Percentiles rank a stretch among this genome's conserved stretches.
phyloP scores from a whole-genome alignment of 495 filamentous ascomycete genomes.

The Diplogelasinospora grovesii region DNA sequence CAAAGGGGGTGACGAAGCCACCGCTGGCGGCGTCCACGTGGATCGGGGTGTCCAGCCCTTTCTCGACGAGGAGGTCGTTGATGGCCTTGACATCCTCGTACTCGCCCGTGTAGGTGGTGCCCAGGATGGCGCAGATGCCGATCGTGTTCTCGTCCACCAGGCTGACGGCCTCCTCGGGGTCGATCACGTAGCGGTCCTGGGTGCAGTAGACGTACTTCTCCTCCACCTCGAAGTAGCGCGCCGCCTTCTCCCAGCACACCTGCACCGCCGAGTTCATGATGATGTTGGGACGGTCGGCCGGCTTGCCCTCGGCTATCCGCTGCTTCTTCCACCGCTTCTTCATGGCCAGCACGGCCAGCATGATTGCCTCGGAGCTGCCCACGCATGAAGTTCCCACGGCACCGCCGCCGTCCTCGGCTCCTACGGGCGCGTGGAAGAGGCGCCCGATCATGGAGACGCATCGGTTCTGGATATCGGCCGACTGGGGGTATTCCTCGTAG shows the following conservation, averaged over 20 bases:
- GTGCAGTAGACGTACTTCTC: conserved; percentile 86
- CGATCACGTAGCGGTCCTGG: conserved; percentile 73
- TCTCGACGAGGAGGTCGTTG: conserved; percentile 72
- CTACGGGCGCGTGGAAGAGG: conserved; percentile 66
- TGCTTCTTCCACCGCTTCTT: conserved; percentile 91
- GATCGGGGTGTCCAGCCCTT: conserved; percentile 68
- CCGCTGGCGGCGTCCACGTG: conserved; percentile 88
- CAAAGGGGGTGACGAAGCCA: conserved; percentile 86
- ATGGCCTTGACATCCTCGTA: conserved; percentile 89
- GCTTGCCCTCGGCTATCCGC: conserved; percentile 70
- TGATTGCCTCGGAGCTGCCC: conserved; percentile 83
- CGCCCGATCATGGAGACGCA: conserved; percentile 92
- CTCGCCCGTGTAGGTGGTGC: conserved; percentile 92
- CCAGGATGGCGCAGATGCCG: conserved; percentile 83
- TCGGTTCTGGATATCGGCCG: conserved; percentile 84
- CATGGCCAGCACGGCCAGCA: conserved; percentile 86
- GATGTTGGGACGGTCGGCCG: conserved; percentile 71
- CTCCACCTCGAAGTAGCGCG: conserved; percentile 90
- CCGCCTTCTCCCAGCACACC: conserved; percentile 94
- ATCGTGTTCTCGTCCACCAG: conserved; percentile 95
- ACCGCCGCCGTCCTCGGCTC: conserved; percentile 36
- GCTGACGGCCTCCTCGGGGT: conserved; percentile 72
- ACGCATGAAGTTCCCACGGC: conserved; percentile 81
- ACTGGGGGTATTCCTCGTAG: conserved; percentile 87
- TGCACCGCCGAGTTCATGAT: conserved; percentile 90